phyloP scores from a whole-genome alignment of 345 rosid species.

The Brassica nigra region DNA sequence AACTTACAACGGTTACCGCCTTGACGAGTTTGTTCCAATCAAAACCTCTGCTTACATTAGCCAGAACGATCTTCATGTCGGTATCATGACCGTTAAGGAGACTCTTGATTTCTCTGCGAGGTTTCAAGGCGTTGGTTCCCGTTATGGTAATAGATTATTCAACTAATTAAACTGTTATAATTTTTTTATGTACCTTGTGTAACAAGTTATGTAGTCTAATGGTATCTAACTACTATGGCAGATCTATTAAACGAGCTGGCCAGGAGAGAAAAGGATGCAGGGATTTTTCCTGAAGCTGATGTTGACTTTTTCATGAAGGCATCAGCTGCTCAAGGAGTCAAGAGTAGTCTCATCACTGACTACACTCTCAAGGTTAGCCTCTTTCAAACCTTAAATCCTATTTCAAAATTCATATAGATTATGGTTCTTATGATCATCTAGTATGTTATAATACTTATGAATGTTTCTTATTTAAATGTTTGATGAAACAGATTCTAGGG shows the following conservation, averaged over 20 bases:
- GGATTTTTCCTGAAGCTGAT: constrained; percentile 78
- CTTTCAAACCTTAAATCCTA: background rate
- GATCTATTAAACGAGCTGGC: constrained; percentile 74
- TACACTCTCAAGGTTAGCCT: constrained; percentile 64
- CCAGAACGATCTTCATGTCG: constrained; percentile 78
- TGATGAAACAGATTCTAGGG: constrained; percentile 58
- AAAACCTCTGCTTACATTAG: constrained; percentile 85
- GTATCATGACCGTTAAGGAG: constrained; percentile 82
- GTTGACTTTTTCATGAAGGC: constrained; percentile 94
- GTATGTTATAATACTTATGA: background rate
- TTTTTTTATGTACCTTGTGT: background rate
- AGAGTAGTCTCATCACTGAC: constrained; percentile 67
- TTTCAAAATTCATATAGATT: background rate
- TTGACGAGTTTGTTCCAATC: constrained; percentile 71
- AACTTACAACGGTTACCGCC: constrained; percentile 60
- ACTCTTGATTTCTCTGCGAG: constrained; percentile 84
- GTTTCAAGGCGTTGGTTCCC: constrained; percentile 76
- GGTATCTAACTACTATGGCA: constrained; percentile 5
- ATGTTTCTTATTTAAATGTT: background rate
- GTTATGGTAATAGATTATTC: constrained; percentile 62
- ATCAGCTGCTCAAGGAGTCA: constrained; percentile 69
- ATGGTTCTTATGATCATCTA: background rate
- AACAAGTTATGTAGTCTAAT: background rate
- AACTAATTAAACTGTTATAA: background rate
- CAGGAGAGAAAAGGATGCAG: constrained; percentile 79